These are phyloP conservation scores for Melanomma pulvis-pyrius DNA, from an alignment of 495 filamentous ascomycete species.

Conservation along the genomic window DNA sequence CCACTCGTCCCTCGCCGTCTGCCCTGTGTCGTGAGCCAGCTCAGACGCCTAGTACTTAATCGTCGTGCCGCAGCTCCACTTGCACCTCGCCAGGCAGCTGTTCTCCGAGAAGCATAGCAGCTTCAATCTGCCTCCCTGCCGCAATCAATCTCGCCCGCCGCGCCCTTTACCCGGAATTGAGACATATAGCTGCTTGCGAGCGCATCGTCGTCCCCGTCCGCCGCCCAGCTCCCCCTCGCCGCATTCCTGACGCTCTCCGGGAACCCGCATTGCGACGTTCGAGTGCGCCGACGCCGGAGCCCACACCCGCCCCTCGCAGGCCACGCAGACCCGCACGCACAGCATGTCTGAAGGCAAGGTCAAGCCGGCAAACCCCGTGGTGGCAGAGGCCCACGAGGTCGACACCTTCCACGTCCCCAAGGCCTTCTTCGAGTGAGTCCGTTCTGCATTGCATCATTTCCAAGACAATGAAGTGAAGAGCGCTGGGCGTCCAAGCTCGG, in stretches of 20 bases:
- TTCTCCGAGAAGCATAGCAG: conserved; percentile 22
- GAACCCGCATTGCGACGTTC: not conserved
- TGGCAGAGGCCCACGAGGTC: conserved; percentile 81
- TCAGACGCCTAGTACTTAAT: not conserved
- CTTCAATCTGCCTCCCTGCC: conserved; percentile 23
- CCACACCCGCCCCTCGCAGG: not conserved
- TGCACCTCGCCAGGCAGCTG: conserved; percentile 23
- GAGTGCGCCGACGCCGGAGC: conserved; percentile 10
- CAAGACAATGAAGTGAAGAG: not conserved
- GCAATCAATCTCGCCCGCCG: conserved; percentile 26
- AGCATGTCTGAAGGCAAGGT: conserved; percentile 68
- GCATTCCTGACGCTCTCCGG: not conserved
- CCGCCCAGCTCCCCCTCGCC: not conserved
- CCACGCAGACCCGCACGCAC: conserved; percentile 23
- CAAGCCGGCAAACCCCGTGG: conserved; percentile 64
- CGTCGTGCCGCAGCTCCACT: not conserved
- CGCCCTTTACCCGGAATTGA: conserved; percentile 36
- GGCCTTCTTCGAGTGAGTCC: conserved; percentile 65
- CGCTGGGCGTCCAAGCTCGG: not conserved
- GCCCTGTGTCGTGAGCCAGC: not conserved
- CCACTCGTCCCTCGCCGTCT: not conserved
- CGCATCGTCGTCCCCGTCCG: not conserved
- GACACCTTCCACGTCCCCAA: conserved; percentile 72
- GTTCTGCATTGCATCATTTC: conserved; percentile 13
- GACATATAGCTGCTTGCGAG: conserved; percentile 27